phyloP scores from a whole-genome alignment of 345 rosid species.

The Salix viminalis region DNA sequence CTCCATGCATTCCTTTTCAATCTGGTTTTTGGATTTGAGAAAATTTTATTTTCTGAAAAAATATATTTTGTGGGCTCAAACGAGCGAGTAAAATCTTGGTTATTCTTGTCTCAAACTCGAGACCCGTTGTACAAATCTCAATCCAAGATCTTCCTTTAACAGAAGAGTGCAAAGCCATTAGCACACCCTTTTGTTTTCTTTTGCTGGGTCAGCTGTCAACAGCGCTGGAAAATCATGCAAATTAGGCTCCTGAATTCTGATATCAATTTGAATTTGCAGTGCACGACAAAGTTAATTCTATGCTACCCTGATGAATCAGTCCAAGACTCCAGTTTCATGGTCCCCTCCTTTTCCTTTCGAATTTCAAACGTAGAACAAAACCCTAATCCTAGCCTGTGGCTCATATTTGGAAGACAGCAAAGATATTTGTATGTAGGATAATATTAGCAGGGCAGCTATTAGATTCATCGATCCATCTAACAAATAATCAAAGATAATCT shows the following conservation, averaged over 20 bases:
- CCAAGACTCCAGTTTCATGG: not conserved
- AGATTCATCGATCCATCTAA: not conserved
- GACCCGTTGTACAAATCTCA: too few species aligned
- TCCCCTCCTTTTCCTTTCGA: constrained; percentile 1
- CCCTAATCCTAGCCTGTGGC: not conserved
- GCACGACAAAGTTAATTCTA: not conserved
- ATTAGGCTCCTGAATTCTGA: not conserved
- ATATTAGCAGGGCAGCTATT: not conserved
- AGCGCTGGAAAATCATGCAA: not conserved
- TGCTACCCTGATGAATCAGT: not conserved
- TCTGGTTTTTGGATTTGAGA: accelerated
- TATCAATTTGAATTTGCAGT: not conserved
- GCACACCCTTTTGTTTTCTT: not conserved
- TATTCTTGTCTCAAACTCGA: too few species aligned
- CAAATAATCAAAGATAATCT: not conserved
- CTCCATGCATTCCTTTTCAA: too few species aligned
- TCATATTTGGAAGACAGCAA: not conserved
- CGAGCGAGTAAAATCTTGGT: accelerated
- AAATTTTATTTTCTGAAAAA: accelerated
- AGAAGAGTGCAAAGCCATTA: not conserved
- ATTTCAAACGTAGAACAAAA: not conserved
- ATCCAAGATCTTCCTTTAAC: not conserved
- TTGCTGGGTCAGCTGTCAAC: not conserved
- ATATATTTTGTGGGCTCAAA: accelerated
- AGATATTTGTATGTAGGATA: not conserved